Conservation (phyloP, 2,329 filamentous ascomycete species). For the Periglandula ipomoeae region DNA sequence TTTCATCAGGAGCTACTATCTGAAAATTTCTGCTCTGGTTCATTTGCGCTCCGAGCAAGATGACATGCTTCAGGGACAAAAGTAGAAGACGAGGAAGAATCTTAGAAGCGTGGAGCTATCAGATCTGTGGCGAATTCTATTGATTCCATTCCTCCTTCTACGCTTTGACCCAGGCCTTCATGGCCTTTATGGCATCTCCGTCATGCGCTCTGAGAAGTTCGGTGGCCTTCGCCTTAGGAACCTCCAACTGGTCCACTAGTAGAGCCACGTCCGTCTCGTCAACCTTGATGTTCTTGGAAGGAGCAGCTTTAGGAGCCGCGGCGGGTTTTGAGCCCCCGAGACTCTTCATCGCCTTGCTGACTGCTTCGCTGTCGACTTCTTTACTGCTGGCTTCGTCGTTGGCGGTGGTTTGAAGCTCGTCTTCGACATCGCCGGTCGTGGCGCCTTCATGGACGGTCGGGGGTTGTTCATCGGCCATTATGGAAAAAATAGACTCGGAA, state of each 20-base stretch:
- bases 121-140: no score
- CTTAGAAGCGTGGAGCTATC: no score
- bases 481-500: background rate
- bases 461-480: conserved; percentile 55
- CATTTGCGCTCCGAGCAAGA: no score
- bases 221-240: conserved; percentile 62
- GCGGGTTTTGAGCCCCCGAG: conserved; percentile 31
- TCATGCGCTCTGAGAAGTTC: conserved; percentile 65
- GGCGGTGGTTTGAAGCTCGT: conserved; percentile 40
- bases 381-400: conserved; percentile 43
- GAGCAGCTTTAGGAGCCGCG: conserved; percentile 19
- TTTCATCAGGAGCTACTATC: background rate
- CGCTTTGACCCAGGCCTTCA: conserved; percentile 44
- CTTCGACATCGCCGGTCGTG: conserved; percentile 47
- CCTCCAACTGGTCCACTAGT: conserved; percentile 63
- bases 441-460: conserved; percentile 49
- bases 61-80: no score
- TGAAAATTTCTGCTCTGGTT: background rate
- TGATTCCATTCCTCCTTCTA: conserved; percentile 7
- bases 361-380: conserved; percentile 59
- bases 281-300: conserved; percentile 60
- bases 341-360: conserved; percentile 62
- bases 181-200: conserved; percentile 58
- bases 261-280: conserved; percentile 62
- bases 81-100: no score